Conservation (phyloP, 192 early-diverging fungal species). For the Glomus cerebriforme region DNA sequence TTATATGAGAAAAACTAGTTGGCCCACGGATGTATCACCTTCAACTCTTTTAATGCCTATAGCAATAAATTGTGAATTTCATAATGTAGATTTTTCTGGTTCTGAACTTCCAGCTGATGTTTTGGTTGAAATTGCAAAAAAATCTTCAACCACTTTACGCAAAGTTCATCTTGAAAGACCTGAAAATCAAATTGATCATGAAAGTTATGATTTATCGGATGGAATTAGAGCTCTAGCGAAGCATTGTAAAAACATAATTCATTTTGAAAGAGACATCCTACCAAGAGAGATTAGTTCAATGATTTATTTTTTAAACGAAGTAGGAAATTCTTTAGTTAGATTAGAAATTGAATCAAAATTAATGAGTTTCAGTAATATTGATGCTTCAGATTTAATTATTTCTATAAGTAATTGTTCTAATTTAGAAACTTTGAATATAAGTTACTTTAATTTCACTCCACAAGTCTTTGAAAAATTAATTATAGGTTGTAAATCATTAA, state of each 20-base stretch:
- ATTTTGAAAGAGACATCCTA: conserved; percentile 26
- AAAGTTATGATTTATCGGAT: not conserved
- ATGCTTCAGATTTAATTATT: not conserved
- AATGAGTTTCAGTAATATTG: not conserved
- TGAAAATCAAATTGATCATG: not conserved
- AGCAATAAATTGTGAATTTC: conserved; percentile 25
- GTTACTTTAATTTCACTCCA: not conserved
- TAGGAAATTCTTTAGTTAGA: conserved; percentile 11
- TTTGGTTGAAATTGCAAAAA: conserved; percentile 21
- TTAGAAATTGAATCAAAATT: conserved; percentile 16
- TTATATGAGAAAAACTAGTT: conserved; percentile 4
- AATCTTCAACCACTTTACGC: conserved; percentile 19
- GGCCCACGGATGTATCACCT: not conserved
- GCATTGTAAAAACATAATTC: not conserved
- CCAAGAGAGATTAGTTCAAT: not conserved
- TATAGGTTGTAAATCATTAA: not conserved
- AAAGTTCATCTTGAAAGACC: not conserved
- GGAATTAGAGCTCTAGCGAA: conserved; percentile 22
- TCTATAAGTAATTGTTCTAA: not conserved
- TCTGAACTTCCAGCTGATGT: conserved; percentile 17
- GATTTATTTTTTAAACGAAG: not conserved
- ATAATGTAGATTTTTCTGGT: conserved; percentile 29
- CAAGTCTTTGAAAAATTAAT: not conserved
- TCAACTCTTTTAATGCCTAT: conserved; percentile 25
- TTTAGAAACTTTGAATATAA: not conserved